phyloP scores from a whole-genome alignment of 2,329 filamentous ascomycete species.

The Colletotrichum melonis region DNA sequence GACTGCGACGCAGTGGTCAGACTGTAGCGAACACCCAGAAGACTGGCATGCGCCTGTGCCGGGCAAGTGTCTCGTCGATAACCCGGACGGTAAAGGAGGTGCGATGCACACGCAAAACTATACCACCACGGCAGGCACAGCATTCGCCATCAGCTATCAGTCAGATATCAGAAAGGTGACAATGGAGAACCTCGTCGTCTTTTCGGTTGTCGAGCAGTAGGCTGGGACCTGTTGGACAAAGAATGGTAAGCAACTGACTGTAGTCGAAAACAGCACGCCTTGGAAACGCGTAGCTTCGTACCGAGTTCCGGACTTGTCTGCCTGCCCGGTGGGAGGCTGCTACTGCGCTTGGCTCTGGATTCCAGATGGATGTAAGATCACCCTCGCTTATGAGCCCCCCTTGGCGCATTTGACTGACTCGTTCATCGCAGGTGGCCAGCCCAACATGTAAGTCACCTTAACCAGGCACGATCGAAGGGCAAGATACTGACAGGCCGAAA shows the following conservation, averaged over 20 bases:
- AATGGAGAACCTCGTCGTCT: constrained; percentile 64
- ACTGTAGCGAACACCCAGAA: constrained; percentile 56
- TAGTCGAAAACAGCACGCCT: constrained; percentile 38
- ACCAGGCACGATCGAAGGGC: background rate
- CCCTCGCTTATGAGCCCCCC: no score
- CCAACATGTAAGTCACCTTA: constrained; percentile 37
- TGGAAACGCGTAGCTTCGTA: constrained; percentile 45
- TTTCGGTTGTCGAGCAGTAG: constrained; percentile 56
- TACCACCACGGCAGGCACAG: constrained; percentile 56
- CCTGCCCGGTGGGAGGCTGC: constrained; percentile 43
- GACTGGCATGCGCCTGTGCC: constrained; percentile 53
- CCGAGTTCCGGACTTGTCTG: constrained; percentile 43
- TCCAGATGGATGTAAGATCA: constrained; percentile 40
- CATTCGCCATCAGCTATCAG: constrained; percentile 63
- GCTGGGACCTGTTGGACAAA: constrained; percentile 24
- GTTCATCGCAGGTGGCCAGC: constrained; percentile 31
- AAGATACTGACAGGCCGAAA: background rate
- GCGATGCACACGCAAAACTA: constrained; percentile 59
- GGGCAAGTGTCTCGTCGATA: constrained; percentile 41
- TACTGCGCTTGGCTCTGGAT: constrained; percentile 47
- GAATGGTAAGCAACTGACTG: background rate
- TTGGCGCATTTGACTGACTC: background rate
- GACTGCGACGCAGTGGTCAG: constrained; percentile 55
- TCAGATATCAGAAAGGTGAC: constrained; percentile 57
- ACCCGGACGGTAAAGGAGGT: constrained; percentile 46